Evolutionary conservation across 2,329 filamentous ascomycete species (phyloP), one percentile per base, ranked within the genome.

Genomic region (Exophiala viscosa): DNA sequence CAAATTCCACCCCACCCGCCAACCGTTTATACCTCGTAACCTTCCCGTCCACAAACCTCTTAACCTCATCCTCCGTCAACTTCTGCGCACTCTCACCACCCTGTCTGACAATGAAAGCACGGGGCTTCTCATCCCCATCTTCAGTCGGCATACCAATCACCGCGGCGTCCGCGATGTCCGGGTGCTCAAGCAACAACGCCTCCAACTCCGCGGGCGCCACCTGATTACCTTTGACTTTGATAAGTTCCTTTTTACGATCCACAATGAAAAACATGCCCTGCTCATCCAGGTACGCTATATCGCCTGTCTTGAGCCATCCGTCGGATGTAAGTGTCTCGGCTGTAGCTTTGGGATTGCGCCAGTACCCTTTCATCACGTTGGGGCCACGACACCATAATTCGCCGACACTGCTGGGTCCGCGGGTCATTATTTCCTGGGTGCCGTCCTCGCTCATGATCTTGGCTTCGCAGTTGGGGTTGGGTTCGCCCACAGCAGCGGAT

Each of bases 381-480:
- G 81, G 81, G 0, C 76, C 80, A 5, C 71, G 68, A 3, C 82
- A 69, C 66, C 74, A 78, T 13, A 84, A 67, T 66, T 84, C 81
- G 11, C 61, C 61, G 3, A 50, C 28, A n/a, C 50, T 34, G 3
- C 49, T 18, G 5, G 57, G 50, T 1, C 60, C 60, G 5, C 54
- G 54, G 10, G 14, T 20, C 6, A 51, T 57, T 48, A 59, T 50
- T 20, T 59, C 56, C 10, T 17, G 34, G n/a, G 35, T 34, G 14
- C 53, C 53, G 13, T 60, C 56, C 20, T 60, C 56, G 8, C 79
- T 77, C 63, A 91, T 78, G 54, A 93, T 77, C 65, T 82, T 84
- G 2, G 80, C 86, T 61, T 82, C 76, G 64, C 80, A 82, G 64
- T 91, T 92, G 15, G 88, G 77, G 57, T 81, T 76, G 18, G 89